Conservation (phyloP, 345 rosid species). For the Balakata baccata region DNA sequence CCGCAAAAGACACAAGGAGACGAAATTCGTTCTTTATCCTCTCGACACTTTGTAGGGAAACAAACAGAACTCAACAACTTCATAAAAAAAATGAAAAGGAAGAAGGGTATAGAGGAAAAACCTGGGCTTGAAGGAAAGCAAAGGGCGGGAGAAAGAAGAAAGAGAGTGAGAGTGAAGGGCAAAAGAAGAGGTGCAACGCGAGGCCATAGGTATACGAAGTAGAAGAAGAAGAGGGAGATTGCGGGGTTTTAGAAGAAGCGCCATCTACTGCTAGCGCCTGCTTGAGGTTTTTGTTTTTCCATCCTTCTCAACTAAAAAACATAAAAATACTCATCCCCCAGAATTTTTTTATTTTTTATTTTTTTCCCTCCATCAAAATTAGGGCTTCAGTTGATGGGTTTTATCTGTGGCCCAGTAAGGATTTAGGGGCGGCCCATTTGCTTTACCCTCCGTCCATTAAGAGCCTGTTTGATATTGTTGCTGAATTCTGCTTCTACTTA, state of each 20-base stretch:
- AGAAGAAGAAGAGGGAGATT: conserved; percentile 35
- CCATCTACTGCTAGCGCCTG: conserved; percentile 15
- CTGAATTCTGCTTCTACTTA: too few species aligned
- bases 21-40: background rate
- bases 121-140: conserved; percentile 48
- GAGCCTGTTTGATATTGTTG: too few species aligned
- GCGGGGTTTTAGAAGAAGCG: conserved; percentile 38
- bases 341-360: background rate
- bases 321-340: background rate
- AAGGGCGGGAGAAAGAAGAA: conserved; percentile 25
- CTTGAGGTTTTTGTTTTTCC: background rate
- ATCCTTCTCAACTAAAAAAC: background rate
- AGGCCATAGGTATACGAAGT: conserved; percentile 44
- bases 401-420: too few species aligned
- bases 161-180: conserved; percentile 18
- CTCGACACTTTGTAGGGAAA: background rate
- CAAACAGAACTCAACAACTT: conserved; percentile 14
- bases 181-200: conserved; percentile 29
- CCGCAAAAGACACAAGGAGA: background rate
- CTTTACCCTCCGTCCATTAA: too few species aligned
- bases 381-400: background rate
- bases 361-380: conserved; percentile 3
- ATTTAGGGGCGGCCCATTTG: too few species aligned
- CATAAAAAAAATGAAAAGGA: background rate
- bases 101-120: conserved; percentile 15